A percentile compares a stretch with the other conserved stretches of the same genome.
Conservation (phyloP, 768 basidiomycete species). For the Phanerochaete sordida region DNA sequence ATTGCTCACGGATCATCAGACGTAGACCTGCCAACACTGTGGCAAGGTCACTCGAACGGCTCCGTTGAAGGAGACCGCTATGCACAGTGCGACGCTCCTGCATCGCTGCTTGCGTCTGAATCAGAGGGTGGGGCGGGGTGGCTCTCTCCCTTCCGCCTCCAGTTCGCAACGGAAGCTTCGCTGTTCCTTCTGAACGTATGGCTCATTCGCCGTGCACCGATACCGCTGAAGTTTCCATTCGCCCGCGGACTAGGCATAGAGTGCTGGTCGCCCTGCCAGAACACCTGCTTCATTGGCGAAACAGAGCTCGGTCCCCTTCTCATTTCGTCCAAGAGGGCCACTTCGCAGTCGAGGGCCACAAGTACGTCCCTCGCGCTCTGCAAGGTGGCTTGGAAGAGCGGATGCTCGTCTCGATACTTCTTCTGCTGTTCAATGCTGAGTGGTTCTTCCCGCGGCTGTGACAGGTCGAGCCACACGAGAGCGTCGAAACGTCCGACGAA, state of each 20-base stretch:
- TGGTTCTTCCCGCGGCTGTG: neutral
- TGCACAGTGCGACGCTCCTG: neutral
- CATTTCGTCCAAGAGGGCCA: neutral
- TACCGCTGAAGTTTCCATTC: too few relatives aligned
- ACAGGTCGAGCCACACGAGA: constrained; percentile 18
- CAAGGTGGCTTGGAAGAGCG: neutral
- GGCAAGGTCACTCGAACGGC: too few relatives aligned
- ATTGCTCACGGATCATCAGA: too few relatives aligned
- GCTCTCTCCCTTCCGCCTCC: too few relatives aligned
- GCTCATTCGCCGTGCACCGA: too few relatives aligned
- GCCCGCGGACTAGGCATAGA: too few relatives aligned
- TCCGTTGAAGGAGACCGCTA: too few relatives aligned
- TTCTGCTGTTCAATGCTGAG: constrained; percentile 5
- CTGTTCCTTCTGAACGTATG: too few relatives aligned
- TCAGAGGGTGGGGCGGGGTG: too few relatives aligned
- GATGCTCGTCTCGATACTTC: neutral
- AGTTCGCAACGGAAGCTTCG: too few relatives aligned
- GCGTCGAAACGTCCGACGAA: constrained; percentile 18
- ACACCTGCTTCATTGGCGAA: neutral
- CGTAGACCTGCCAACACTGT: too few relatives aligned
- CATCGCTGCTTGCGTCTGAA: neutral
- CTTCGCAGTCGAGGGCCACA: neutral
- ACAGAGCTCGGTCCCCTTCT: neutral
- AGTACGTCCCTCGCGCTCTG: neutral
- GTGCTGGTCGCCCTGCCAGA: neutral